Evolutionary conservation across 23 red algal genomes (phyloP), one percentile per base, ranked within the genome.

Genomic region (Chondrus crispus): DNA sequence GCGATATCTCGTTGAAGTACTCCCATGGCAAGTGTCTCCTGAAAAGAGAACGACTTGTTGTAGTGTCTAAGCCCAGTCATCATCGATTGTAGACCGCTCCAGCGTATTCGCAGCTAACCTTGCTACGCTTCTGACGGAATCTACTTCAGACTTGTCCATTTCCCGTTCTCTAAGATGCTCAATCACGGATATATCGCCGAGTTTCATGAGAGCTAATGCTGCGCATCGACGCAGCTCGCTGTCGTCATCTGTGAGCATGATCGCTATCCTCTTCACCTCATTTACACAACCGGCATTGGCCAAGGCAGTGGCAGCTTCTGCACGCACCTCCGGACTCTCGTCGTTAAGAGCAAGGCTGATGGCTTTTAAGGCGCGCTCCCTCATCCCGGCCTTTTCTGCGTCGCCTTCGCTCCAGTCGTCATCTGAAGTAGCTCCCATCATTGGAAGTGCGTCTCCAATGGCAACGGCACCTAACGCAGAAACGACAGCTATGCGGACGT

Each of bases 151-250:
- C 18, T 63, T 68, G 20, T 94, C 83, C 51, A 63, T 51, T 14
- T 39, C 36, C 26, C 50, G 22, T 5, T 37, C 68, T 3, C 60
- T 82, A 20, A 94, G 55, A 26, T 53, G 39, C 36, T 19, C 12
- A 40, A 87, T 62, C 35, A 80, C 46, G 32, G 18, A 30, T 28
- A 45, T 35, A 57, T 72, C 39, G 28, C 52, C 60, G 42, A 92
- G 30, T 57, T 92, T 92, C 89, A 92, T 92, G 48, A 92, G 75
- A 3, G 89, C 76, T 77, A 92, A 75, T 28, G 89, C 89, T 4
- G 89, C 89, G 62, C 77, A 84, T 11, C 89, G 33, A 28, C 89
- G 51, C 14, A 84, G 62, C 51, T 92, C 89, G 49, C 24, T 19
- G 46, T 92, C 62, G 14, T 72, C 89, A 73, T 84, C 76, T 58